Conservation (phyloP, 2,329 filamentous ascomycete species). For the Aspergillus ibericus region DNA sequence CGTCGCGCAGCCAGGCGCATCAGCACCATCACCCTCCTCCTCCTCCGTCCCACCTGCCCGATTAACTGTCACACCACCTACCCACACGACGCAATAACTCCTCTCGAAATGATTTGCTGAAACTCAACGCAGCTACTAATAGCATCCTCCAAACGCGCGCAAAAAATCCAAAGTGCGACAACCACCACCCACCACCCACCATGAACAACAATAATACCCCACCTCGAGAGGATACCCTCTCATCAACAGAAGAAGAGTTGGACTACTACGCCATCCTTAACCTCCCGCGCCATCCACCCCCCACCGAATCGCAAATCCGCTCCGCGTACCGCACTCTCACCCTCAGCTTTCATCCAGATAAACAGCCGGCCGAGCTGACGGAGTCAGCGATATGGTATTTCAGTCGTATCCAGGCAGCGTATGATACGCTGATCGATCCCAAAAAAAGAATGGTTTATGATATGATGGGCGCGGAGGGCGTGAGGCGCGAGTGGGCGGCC, state of each 20-base stretch:
- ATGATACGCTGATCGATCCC: constrained; percentile 43
- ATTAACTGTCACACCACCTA: too few species aligned
- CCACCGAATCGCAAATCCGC: constrained; percentile 43
- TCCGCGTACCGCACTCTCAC: constrained; percentile 46
- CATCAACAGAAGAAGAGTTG: constrained; percentile 22
- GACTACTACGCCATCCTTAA: constrained; percentile 47
- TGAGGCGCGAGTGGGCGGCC: constrained; percentile 39
- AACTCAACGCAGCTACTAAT: neutral
- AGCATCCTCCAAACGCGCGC: neutral
- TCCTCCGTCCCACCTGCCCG: too few species aligned
- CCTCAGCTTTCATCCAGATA: constrained; percentile 48
- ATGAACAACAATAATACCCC: neutral
- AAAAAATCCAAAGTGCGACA: neutral
- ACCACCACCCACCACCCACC: neutral
- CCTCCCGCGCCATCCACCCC: constrained; percentile 40
- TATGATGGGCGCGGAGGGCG: constrained; percentile 42
- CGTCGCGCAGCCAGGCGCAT: neutral
- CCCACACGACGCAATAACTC: too few species aligned
- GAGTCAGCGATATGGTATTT: constrained; percentile 42
- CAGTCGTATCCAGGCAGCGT: constrained; percentile 41
- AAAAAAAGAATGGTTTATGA: constrained; percentile 47
- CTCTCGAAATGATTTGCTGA: too few species aligned
- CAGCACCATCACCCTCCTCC: too few species aligned
- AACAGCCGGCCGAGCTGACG: constrained; percentile 42
- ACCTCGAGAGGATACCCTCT: neutral